Evolutionary conservation across 1,284 basidiomycete species (phyloP).

Genomic region (Clitocybe nebularis): DNA sequence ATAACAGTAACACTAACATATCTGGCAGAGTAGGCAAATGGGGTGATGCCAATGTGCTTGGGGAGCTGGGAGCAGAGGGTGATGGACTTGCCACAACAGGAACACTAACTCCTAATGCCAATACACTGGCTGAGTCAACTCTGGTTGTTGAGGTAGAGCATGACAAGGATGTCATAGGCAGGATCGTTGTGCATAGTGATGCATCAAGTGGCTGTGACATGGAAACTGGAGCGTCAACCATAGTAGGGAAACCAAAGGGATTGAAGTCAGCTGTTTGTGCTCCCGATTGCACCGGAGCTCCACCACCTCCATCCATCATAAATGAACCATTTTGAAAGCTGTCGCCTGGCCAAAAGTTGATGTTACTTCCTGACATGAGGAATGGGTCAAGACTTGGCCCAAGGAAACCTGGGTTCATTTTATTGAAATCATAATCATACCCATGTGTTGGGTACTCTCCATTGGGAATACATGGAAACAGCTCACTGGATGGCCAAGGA

Average conservation of each 20-base stretch:
- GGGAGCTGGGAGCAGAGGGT: not conserved
- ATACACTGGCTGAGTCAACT: too few species aligned
- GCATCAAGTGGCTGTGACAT: too few species aligned
- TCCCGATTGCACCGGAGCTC: not conserved
- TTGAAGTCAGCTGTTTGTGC: not conserved
- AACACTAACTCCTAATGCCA: too few species aligned
- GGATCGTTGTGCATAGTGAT: not conserved
- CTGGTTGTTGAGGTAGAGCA: too few species aligned
- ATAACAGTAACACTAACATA: too few species aligned
- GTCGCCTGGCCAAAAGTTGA: too few species aligned
- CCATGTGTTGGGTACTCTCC: not conserved
- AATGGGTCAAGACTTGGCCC: not conserved
- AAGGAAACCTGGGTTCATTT: constrained; percentile 1
- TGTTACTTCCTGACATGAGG: not conserved
- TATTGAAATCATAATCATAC: not conserved
- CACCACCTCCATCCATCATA: not conserved
- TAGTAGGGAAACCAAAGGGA: not conserved
- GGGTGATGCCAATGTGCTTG: too few species aligned
- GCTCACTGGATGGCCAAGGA: not conserved
- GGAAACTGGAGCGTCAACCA: not conserved
- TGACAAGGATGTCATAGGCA: not conserved
- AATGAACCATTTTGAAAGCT: not conserved
- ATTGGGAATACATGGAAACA: not conserved
- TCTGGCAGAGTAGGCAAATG: not conserved
- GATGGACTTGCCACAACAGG: not conserved